A percentile compares a stretch with the other conserved stretches of the same genome.
Evolutionary conservation across 2,329 filamentous ascomycete species (phyloP).

Genomic region (Cercospora sojina): DNA sequence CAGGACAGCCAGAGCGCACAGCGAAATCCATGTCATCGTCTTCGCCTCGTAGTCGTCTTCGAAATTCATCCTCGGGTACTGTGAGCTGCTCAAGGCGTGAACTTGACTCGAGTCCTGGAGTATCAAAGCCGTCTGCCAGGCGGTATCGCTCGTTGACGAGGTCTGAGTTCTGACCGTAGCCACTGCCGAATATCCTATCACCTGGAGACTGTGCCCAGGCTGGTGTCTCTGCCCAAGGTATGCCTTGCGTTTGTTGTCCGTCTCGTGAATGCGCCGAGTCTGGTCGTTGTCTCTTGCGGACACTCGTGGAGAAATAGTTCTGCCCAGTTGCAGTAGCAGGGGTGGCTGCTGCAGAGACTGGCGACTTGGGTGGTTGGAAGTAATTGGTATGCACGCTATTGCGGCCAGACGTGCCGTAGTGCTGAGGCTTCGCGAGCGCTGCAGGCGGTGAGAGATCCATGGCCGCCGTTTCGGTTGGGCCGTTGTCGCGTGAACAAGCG

Average conservation of each 20-base stretch:
- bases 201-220: constrained; percentile 27
- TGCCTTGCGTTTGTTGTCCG: constrained; percentile 10
- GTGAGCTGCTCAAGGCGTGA: constrained; percentile 39
- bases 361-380: constrained; percentile 47
- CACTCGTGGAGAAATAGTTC: constrained; percentile 34
- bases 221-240: constrained; percentile 21
- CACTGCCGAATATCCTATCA: constrained; percentile 27
- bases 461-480: not conserved
- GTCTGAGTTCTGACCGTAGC: constrained; percentile 40
- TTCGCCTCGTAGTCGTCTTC: constrained; percentile 27
- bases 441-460: constrained; percentile 29
- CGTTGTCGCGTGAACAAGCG: constrained; percentile 20
- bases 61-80: constrained; percentile 23
- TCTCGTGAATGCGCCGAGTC: constrained; percentile 25
- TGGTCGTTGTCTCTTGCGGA: constrained; percentile 37
- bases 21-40: constrained; percentile 22
- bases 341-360: constrained; percentile 37
- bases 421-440: constrained; percentile 17
- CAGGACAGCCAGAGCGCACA: constrained; percentile 13
- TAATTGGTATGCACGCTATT: constrained; percentile 34
- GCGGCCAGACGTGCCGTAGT: constrained; percentile 10
- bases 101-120: constrained; percentile 42
- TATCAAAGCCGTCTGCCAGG: constrained; percentile 53
- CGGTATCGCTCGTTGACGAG: constrained; percentile 54
- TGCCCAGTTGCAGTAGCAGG: constrained; percentile 27